phyloP scores from a whole-genome alignment of 495 filamentous ascomycete genomes.

The Penicillium robsamsonii region DNA sequence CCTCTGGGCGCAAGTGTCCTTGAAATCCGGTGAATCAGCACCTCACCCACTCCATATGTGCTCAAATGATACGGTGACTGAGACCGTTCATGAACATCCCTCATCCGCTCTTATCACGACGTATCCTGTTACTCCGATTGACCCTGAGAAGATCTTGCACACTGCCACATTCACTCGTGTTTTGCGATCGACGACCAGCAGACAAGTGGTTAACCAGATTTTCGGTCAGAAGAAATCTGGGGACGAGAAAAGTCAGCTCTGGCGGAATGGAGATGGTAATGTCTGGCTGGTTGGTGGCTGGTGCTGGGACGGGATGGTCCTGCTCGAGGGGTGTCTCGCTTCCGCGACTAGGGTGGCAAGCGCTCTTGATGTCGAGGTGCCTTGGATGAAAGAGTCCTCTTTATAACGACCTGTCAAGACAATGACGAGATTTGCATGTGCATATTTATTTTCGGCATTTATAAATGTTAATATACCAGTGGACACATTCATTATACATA shows the following conservation, averaged over 20 bases:
- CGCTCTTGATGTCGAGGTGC: constrained; percentile 48
- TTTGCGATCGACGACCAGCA: constrained; percentile 32
- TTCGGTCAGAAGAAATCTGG: constrained; percentile 21
- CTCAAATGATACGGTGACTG: constrained; percentile 29
- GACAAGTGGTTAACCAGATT: constrained; percentile 33
- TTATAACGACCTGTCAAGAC: neutral
- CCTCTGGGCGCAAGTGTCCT: constrained; percentile 2
- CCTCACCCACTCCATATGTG: constrained; percentile 27
- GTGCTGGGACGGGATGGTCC: constrained; percentile 66
- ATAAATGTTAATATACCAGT: neutral
- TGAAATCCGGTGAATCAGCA: neutral
- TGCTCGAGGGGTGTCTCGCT: constrained; percentile 57
- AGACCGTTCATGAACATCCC: constrained; percentile 38
- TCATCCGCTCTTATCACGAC: constrained; percentile 34
- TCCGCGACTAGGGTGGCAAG: constrained; percentile 53
- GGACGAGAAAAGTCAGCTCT: constrained; percentile 18
- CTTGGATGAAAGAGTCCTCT: constrained; percentile 22
- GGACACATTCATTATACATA: constrained; percentile 7
- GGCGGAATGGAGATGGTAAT: constrained; percentile 50
- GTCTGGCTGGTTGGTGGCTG: constrained; percentile 56
- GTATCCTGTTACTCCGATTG: constrained; percentile 31
- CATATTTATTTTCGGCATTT: neutral
- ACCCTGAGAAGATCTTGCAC: constrained; percentile 30
- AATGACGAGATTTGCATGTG: neutral
- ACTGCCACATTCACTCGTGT: constrained; percentile 32